Percentiles rank a stretch among this genome's conserved stretches.
phyloP scores from a whole-genome alignment of 805 yeast species.

The Schwanniomyces yamadae region DNA sequence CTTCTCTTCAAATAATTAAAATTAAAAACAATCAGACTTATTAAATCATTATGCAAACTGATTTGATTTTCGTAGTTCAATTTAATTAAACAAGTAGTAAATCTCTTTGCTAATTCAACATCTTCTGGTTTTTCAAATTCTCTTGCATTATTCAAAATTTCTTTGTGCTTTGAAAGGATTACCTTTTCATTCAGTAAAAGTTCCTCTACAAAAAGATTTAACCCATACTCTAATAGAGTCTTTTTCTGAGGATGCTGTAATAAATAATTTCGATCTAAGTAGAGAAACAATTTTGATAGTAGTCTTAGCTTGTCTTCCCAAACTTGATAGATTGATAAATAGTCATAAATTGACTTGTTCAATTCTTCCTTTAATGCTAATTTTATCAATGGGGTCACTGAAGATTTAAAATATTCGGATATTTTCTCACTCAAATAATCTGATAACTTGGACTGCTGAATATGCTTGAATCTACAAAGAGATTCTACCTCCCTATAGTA shows the following conservation, averaged over 20 bases:
- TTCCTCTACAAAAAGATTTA: constrained; percentile 17
- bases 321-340: constrained; percentile 13
- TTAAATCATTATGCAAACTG: constrained; percentile 12
- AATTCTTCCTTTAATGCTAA: constrained; percentile 4
- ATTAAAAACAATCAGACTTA: constrained; percentile 12
- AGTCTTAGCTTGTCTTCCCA: constrained; percentile 26
- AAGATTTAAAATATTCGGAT: constrained; percentile 12
- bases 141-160: constrained; percentile 9
- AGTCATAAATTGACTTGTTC: constrained; percentile 8
- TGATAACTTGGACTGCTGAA: constrained; percentile 32
- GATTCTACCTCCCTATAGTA: constrained; percentile 30
- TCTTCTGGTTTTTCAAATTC: constrained; percentile 5
- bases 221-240: constrained; percentile 26
- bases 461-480: constrained; percentile 29
- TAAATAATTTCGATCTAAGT: constrained; percentile 36
- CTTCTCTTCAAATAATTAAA: constrained; percentile 14
- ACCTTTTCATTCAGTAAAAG: constrained; percentile 8
- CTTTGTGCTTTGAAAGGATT: constrained; percentile 11
- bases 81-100: constrained; percentile 19
- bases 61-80: constrained; percentile 18
- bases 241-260: constrained; percentile 29
- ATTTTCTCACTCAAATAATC: constrained; percentile 17
- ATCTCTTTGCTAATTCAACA: constrained; percentile 7
- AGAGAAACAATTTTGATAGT: constrained; percentile 31
- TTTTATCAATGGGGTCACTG: constrained; percentile 10